phyloP scores from a whole-genome alignment of 495 filamentous ascomycete genomes.

The Rostrohypoxylon terebratum region DNA sequence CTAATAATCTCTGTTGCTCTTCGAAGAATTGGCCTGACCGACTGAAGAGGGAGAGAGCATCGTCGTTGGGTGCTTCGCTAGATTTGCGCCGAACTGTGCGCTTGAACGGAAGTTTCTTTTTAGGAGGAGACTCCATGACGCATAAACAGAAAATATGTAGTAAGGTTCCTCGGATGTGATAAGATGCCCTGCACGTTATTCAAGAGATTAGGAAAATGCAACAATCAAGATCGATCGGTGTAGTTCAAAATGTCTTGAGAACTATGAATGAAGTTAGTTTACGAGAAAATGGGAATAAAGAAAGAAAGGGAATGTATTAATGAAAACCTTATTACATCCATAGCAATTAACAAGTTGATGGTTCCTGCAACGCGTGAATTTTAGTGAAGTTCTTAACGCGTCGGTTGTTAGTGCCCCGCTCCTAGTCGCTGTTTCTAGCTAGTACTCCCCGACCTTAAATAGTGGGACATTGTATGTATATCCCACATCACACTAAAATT shows the following conservation, averaged over 20 bases:
- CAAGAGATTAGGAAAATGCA: neutral
- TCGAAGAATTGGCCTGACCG: slow-evolving; percentile 74
- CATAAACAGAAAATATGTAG: slow-evolving; percentile 2
- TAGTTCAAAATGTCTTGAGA: neutral
- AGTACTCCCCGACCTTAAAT: neutral
- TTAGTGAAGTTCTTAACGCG: neutral
- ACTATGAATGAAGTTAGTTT: neutral
- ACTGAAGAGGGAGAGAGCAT: slow-evolving; percentile 72
- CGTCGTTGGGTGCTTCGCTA: slow-evolving; percentile 49
- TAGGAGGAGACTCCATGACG: slow-evolving; percentile 51
- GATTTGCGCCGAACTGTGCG: slow-evolving; percentile 67
- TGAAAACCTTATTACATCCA: neutral
- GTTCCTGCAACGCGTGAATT: neutral
- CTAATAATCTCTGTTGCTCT: slow-evolving; percentile 60
- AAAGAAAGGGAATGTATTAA: neutral
- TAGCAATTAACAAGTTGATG: neutral
- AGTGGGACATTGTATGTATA: neutral
- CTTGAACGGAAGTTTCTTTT: slow-evolving; percentile 75
- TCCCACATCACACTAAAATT: neutral
- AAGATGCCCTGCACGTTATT: neutral
- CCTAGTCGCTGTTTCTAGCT: neutral
- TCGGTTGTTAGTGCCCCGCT: neutral
- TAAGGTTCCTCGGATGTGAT: neutral
- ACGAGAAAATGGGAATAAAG: neutral
- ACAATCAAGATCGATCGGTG: neutral